phyloP scores from a whole-genome alignment of 139 green algal genomes.

The Marvania coccoides region DNA sequence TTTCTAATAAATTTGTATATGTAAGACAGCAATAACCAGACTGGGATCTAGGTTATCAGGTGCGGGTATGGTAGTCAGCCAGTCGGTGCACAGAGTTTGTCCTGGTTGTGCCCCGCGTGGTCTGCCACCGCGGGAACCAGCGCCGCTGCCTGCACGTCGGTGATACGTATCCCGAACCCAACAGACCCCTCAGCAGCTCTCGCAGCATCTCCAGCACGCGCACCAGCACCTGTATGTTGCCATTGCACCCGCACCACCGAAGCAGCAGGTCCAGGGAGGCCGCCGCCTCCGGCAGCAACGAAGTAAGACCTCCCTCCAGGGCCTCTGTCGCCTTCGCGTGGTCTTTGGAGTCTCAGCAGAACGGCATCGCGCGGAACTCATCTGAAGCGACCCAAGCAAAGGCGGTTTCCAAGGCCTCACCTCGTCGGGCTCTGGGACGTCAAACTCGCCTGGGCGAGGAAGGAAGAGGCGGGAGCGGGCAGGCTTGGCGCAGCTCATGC shows the following conservation, averaged over 20 bases:
- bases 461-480: constrained; percentile 22
- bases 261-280: constrained; percentile 72
- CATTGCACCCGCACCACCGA: constrained; percentile 74
- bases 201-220: constrained; percentile 63
- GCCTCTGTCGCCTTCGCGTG: constrained; percentile 70
- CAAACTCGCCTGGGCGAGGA: constrained; percentile 58
- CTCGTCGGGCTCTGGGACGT: constrained; percentile 60
- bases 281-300: constrained; percentile 15
- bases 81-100: constrained; percentile 38
- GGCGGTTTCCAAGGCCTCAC: constrained; percentile 47
- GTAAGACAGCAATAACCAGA: not conserved
- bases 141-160: constrained; percentile 77
- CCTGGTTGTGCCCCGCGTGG: constrained; percentile 84
- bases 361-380: constrained; percentile 9
- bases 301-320: constrained; percentile 3
- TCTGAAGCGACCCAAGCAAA: constrained; percentile 42
- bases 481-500: not conserved
- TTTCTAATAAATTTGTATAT: constrained; percentile 1
- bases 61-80: constrained; percentile 32
- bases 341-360: constrained; percentile 70
- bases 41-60: not conserved
- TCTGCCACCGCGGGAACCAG: constrained; percentile 88
- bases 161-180: constrained; percentile 42
- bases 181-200: constrained; percentile 45
- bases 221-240: constrained; percentile 65